Evolutionary conservation across 2,329 filamentous ascomycete genomes (phyloP).

Genomic region (Ophidiomyces ophidiicola): DNA sequence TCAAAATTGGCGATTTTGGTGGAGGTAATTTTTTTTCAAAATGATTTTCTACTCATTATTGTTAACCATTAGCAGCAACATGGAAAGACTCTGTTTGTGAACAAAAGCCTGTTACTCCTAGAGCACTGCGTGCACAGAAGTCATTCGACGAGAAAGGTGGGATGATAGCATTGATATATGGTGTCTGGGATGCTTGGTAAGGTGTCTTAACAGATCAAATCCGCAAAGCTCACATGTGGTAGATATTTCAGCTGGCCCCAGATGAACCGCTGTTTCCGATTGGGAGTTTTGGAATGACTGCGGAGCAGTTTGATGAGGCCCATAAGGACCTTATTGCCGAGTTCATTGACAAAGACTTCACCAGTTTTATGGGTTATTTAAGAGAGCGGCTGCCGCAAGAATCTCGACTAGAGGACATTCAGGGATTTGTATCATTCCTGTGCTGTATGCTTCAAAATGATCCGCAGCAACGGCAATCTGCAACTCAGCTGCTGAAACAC

Average conservation of each 20-base stretch:
- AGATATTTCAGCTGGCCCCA: constrained; percentile 19
- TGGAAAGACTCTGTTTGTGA: constrained; percentile 9
- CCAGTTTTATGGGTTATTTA: constrained; percentile 14
- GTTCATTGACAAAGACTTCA: constrained; percentile 6
- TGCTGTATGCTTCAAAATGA: constrained; percentile 14
- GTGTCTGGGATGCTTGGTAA: constrained; percentile 19
- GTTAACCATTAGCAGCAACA: constrained; percentile 4
- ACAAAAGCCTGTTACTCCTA: constrained; percentile 15
- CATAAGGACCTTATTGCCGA: constrained; percentile 10
- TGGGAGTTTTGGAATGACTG: constrained; percentile 14
- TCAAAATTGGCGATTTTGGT: constrained; percentile 19
- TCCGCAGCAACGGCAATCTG: constrained; percentile 9
- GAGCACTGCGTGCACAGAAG: constrained; percentile 17
- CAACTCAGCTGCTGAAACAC: constrained; percentile 10
- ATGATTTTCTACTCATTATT: constrained; percentile 1
- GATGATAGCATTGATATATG: constrained; percentile 17
- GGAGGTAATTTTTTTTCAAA: constrained; percentile 15
- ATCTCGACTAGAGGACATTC: constrained; percentile 14
- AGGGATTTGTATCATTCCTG: constrained; percentile 14
- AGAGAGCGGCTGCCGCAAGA: constrained; percentile 13
- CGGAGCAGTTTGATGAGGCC: constrained; percentile 13
- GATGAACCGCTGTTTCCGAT: constrained; percentile 17
- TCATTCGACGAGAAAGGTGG: constrained; percentile 14
- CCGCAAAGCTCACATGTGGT: constrained; percentile 4
- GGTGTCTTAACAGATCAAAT: constrained; percentile 7